These are phyloP conservation scores for Picochlorum sp. DNA, from an alignment of 139 green algal genomes.

Conservation along the genomic window DNA sequence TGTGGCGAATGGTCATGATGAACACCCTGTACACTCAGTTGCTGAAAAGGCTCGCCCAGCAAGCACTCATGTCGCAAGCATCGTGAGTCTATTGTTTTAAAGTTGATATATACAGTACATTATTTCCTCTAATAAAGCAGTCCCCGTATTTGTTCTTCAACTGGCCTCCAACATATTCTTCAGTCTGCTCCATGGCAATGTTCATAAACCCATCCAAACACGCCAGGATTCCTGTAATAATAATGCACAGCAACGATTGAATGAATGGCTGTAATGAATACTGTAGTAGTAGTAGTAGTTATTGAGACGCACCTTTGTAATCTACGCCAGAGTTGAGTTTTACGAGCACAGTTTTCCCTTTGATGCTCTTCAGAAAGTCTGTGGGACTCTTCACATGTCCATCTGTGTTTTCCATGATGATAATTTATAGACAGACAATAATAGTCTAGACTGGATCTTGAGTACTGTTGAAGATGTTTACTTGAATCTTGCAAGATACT, in stretches of 20 bases:
- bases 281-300: no score
- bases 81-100: slow-evolving; percentile 7
- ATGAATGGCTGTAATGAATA: no score
- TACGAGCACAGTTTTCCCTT: slow-evolving; percentile 89
- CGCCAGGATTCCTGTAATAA: slow-evolving; percentile 74
- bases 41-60: not conserved
- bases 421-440: no score
- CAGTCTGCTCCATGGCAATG: slow-evolving; percentile 99
- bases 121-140: slow-evolving; percentile 98
- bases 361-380: slow-evolving; percentile 90
- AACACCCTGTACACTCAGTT: slow-evolving; percentile 5
- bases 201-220: slow-evolving; percentile 99
- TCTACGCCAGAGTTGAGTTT: slow-evolving; percentile 97
- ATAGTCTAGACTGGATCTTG: no score
- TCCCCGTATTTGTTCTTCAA: slow-evolving; percentile 99
- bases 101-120: slow-evolving; percentile 75
- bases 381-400: slow-evolving; percentile 32
- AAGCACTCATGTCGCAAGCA: not conserved
- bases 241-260: no score
- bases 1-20: slow-evolving; percentile 18
- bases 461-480: no score
- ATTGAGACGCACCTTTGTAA: slow-evolving; percentile 69
- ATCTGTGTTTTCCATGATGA: not conserved
- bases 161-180: slow-evolving; percentile 98
- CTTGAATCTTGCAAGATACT: no score